These are phyloP conservation scores for Emmonsiellopsis sp. DNA, from an alignment of 2,329 filamentous ascomycete genomes.

Conservation along the genomic window DNA sequence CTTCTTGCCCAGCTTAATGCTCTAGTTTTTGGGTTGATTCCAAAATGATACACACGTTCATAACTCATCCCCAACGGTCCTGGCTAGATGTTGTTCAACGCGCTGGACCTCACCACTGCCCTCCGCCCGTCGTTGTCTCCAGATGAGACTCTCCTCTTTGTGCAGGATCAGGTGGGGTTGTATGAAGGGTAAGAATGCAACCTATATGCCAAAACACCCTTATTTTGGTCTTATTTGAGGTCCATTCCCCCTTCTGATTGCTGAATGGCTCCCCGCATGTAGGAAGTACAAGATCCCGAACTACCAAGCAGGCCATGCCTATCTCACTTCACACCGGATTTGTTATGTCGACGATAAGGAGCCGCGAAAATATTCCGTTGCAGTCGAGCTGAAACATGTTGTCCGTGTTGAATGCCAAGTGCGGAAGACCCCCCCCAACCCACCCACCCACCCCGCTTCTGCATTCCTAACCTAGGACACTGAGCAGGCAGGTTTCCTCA, in stretches of 20 bases:
- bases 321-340: constrained; percentile 87
- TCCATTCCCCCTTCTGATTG: not conserved
- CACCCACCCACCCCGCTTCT: not conserved
- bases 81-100: constrained; percentile 93
- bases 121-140: constrained; percentile 83
- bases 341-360: constrained; percentile 91
- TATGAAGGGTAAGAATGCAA: constrained; percentile 74
- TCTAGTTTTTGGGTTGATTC: not conserved
- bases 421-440: constrained; percentile 19
- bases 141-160: constrained; percentile 90
- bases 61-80: constrained; percentile 5
- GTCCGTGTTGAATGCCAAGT: constrained; percentile 87
- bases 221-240: constrained; percentile 3
- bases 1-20: not conserved
- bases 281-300: constrained; percentile 93
- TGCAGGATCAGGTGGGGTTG: constrained; percentile 92
- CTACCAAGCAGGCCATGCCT: constrained; percentile 92
- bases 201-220: constrained; percentile 1
- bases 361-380: constrained; percentile 73
- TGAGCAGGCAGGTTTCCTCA: constrained; percentile 72
- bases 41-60: constrained; percentile 11
- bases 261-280: not conserved
- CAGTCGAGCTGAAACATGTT: constrained; percentile 80
- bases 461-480: constrained; percentile 12
- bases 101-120: constrained; percentile 90